Evolutionary conservation across 1,284 basidiomycete species (phyloP), one percentile per base, ranked within the genome.

Genomic region (Cryptococcus wingfieldii): DNA sequence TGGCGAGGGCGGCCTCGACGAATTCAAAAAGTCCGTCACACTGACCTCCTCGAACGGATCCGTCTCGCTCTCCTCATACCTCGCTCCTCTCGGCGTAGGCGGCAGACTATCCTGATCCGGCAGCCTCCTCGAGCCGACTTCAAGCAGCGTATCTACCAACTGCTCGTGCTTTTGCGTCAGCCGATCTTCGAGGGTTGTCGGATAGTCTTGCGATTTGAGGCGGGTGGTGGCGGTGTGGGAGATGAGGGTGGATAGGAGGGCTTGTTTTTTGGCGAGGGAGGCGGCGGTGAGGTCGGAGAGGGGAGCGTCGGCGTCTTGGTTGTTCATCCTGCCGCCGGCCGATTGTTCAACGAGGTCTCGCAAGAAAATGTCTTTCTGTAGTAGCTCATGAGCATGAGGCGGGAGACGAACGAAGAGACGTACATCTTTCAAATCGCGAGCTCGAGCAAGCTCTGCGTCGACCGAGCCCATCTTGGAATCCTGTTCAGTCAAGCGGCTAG

Each of bases 11-110:
- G 51, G 37, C 27, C 43, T 43, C 10, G 14, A 39, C 34, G 55
- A 42, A 16, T 25, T 28, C 7, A 71, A 54, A 50, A 71, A 71
- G 28, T 66, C 66, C 25, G 58, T 38, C 14, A 65, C 59, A 2
- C 64, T 67, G 13, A 71, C 64, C 10, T 69, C 25, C 50, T 70
- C 69, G n/a, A 53, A 39, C 1, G 66, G 62, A 38, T 68, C 63
- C 18, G 25, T 18, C 13, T 23, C 38, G 6, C 51, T 42, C 19
- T 41, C 49, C 16, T 46, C 43, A 2, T 14, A n/a, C 13, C 38
- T 47, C 5, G 37, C 39, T 14, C n/a, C 43, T 19, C 51, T 50
- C 12, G 63, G 66, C 6, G 62, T 69, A 4, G 66, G 61, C 2
- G 64, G 63, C 7, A 51, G 5, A 5, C 64, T 64, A 38, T 70